Conservation (phyloP, 176 grass and related monocot genomes). For the Eremochloa ophiuroides region DNA sequence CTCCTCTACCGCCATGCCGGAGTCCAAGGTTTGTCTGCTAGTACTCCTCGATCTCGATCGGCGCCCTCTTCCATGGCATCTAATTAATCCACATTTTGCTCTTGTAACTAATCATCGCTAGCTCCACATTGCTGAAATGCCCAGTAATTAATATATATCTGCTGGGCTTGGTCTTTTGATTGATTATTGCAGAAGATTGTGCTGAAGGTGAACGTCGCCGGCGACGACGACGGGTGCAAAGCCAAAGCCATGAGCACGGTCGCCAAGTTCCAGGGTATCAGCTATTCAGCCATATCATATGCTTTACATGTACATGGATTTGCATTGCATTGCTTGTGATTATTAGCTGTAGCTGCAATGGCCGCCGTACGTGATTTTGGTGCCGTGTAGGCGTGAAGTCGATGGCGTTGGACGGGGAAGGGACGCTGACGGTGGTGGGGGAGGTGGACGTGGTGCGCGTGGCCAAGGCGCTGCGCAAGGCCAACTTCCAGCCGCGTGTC, state of each 20-base stretch:
- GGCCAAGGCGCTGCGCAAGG: conserved; percentile 45
- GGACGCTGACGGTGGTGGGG: conserved; percentile 56
- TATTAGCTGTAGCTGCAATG: too few species aligned
- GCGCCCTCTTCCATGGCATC: not conserved
- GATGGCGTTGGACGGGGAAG: conserved; percentile 44
- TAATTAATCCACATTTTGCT: not conserved
- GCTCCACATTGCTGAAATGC: not conserved
- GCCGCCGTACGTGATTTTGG: too few species aligned
- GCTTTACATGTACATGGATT: not conserved
- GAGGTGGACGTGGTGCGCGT: conserved; percentile 50
- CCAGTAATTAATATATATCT: not conserved
- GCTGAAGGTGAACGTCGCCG: conserved; percentile 46
- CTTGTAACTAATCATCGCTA: not conserved
- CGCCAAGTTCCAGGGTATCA: conserved; percentile 43
- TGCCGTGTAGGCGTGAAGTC: conserved; percentile 78
- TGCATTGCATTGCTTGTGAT: not conserved
- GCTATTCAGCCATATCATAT: not conserved
- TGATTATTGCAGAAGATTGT: conserved; percentile 60
- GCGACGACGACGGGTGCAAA: conserved; percentile 47
- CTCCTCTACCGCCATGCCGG: not conserved
- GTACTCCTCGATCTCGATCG: too few species aligned
- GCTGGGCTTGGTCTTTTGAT: not conserved
- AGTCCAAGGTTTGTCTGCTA: not conserved
- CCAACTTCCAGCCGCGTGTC: conserved; percentile 17
- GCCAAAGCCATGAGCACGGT: conserved; percentile 28